phyloP scores from a whole-genome alignment of 257 asterid genomes.

The Ocimum tenuiflorum region DNA sequence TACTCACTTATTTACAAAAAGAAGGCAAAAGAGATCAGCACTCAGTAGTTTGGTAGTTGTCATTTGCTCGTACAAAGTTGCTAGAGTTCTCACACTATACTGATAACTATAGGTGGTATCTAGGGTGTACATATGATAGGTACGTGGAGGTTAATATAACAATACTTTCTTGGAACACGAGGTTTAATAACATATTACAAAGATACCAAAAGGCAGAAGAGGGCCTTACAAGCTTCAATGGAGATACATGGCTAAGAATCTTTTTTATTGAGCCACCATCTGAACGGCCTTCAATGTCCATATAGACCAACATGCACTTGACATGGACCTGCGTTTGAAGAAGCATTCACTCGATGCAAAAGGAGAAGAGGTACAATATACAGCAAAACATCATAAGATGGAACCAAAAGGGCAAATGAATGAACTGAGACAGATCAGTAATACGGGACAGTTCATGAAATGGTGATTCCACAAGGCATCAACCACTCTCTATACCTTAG shows the following conservation, averaged over 20 bases:
- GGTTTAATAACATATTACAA: neutral
- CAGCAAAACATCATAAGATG: neutral
- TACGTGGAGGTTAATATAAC: neutral
- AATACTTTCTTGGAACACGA: neutral
- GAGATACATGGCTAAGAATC: slow-evolving; percentile 86
- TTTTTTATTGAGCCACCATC: slow-evolving; percentile 95
- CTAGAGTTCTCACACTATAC: neutral
- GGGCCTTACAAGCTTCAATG: slow-evolving; percentile 78
- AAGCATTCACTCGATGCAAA: slow-evolving; percentile 13
- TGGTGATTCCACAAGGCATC: slow-evolving; percentile 1
- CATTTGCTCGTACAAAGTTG: neutral
- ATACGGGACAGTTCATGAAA: slow-evolving; percentile 1
- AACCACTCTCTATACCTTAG: neutral
- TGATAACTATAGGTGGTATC: neutral
- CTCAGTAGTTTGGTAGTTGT: neutral
- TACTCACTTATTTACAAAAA: neutral
- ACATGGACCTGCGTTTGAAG: slow-evolving; percentile 60
- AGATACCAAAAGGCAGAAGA: slow-evolving; percentile 19
- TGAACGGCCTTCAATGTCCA: slow-evolving; percentile 97
- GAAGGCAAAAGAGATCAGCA: neutral
- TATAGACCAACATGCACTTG: slow-evolving; percentile 73
- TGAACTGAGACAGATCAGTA: neutral
- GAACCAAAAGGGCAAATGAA: slow-evolving; percentile 7
- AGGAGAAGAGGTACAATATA: neutral
- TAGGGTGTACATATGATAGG: neutral